A percentile compares a stretch with the other conserved stretches of the same genome.
phyloP scores from a whole-genome alignment of 2,329 filamentous ascomycete genomes.

The Aureobasidium pullulans region DNA sequence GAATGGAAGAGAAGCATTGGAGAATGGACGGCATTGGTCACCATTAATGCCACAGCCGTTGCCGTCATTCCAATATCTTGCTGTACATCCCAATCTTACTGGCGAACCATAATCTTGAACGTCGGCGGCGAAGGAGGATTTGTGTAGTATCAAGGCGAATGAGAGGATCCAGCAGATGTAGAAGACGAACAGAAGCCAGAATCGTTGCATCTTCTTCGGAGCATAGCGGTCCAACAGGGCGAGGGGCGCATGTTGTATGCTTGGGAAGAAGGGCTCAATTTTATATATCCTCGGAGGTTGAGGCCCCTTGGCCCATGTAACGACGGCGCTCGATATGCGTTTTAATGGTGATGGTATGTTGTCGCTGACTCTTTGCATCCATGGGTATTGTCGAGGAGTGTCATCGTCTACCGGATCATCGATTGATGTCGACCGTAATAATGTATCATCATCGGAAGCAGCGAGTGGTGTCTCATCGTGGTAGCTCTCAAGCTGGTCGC shows the following conservation, averaged over 20 bases:
- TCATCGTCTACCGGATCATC: constrained; percentile 14
- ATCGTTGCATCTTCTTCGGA: constrained; percentile 51
- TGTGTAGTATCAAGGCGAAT: constrained; percentile 62
- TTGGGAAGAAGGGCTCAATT: constrained; percentile 52
- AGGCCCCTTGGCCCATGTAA: constrained; percentile 42
- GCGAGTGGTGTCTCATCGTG: constrained; percentile 20
- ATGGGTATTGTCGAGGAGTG: constrained; percentile 15
- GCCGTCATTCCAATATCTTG: constrained; percentile 61
- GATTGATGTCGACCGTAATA: constrained; percentile 21
- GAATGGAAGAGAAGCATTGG: constrained; percentile 62
- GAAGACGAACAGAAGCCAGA: constrained; percentile 52
- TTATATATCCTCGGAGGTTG: constrained; percentile 41
- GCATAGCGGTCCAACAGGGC: constrained; percentile 55
- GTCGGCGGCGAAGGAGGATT: constrained; percentile 52
- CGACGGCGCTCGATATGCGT: constrained; percentile 9
- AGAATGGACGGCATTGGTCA: constrained; percentile 67
- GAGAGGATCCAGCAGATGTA: constrained; percentile 61
- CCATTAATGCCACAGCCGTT: constrained; percentile 71
- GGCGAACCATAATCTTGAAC: constrained; percentile 63
- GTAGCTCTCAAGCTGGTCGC: constrained; percentile 20
- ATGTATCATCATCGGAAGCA: constrained; percentile 23
- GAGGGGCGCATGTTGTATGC: constrained; percentile 60
- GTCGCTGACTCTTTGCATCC: constrained; percentile 20
- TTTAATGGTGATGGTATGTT: constrained; percentile 23
- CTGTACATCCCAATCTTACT: constrained; percentile 57